These are phyloP conservation scores for Colletotrichum liaoningense DNA, from an alignment of 2,329 filamentous ascomycete species.

Conservation along the genomic window DNA sequence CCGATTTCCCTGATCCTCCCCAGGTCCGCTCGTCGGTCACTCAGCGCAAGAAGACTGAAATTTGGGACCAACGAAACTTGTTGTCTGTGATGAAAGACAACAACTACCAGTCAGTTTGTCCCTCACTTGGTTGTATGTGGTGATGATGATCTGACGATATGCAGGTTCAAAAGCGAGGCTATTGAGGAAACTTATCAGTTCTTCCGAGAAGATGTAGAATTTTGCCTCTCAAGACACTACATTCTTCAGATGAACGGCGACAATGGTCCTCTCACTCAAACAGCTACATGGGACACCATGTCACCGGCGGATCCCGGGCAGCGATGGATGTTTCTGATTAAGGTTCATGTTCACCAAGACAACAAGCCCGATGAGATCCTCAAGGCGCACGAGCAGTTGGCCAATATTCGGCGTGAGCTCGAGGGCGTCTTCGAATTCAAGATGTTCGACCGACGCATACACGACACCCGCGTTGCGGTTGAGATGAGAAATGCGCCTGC, in stretches of 20 bases:
- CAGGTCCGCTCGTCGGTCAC: constrained; percentile 57
- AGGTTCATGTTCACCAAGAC: constrained; percentile 65
- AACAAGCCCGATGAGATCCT: constrained; percentile 68
- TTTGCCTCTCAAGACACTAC: constrained; percentile 61
- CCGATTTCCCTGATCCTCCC: constrained; percentile 69
- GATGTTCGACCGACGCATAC: constrained; percentile 61
- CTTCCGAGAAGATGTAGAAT: constrained; percentile 66
- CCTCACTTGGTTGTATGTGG: too few relatives aligned
- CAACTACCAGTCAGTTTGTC: constrained; percentile 56
- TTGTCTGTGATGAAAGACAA: constrained; percentile 63
- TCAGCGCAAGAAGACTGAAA: constrained; percentile 67
- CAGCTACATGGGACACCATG: constrained; percentile 61
- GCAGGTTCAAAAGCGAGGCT: constrained; percentile 63
- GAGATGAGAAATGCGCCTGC: constrained; percentile 52
- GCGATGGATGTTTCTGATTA: constrained; percentile 68
- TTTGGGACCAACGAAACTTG: constrained; percentile 63
- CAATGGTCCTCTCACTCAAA: constrained; percentile 46
- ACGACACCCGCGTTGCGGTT: constrained; percentile 61
- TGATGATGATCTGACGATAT: constrained; percentile 7
- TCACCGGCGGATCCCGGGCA: constrained; percentile 60
- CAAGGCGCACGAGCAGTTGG: constrained; percentile 64
- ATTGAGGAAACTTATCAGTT: constrained; percentile 66
- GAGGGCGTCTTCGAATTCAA: constrained; percentile 65
- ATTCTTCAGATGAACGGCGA: constrained; percentile 48
- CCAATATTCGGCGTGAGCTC: constrained; percentile 58